phyloP scores from a whole-genome alignment of 768 basidiomycete genomes.

The Imleria badia region DNA sequence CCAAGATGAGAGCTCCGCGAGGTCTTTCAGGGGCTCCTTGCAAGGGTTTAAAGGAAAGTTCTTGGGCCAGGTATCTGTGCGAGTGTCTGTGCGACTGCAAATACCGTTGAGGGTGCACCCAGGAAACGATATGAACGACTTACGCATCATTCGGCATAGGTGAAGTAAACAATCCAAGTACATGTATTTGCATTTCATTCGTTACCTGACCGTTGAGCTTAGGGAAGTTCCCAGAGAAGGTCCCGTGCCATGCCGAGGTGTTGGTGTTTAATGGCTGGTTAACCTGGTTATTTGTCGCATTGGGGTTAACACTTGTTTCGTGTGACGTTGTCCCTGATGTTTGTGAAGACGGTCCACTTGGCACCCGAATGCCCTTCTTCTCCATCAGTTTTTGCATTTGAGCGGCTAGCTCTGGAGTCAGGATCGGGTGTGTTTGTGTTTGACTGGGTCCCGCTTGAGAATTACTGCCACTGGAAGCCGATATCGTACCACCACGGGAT shows the following conservation, averaged over 20 bases:
- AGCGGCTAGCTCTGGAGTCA: slow-evolving; percentile 24
- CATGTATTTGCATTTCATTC: slow-evolving; percentile 41
- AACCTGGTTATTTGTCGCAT: background rate
- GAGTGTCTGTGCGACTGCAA: slow-evolving; percentile 48
- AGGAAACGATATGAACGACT: slow-evolving; percentile 16
- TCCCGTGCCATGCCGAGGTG: slow-evolving; percentile 46
- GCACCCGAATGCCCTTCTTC: slow-evolving; percentile 38
- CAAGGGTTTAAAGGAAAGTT: slow-evolving; percentile 42
- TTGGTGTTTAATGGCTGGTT: slow-evolving; percentile 1
- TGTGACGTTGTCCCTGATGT: slow-evolving; percentile 18
- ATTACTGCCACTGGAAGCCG: background rate
- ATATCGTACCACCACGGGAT: slow-evolving; percentile 21
- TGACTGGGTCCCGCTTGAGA: slow-evolving; percentile 19
- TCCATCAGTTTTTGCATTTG: slow-evolving; percentile 54
- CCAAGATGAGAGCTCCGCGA: slow-evolving; percentile 47
- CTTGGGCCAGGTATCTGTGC: slow-evolving; percentile 52
- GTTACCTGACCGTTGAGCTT: slow-evolving; percentile 37
- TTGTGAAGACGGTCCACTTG: slow-evolving; percentile 16
- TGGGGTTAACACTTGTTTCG: slow-evolving; percentile 4
- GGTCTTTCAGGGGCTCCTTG: slow-evolving; percentile 40
- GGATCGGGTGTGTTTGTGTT: background rate
- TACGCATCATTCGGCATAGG: slow-evolving; percentile 34
- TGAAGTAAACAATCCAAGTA: slow-evolving; percentile 22
- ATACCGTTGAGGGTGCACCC: background rate
- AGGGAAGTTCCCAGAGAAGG: slow-evolving; percentile 41